phyloP scores from a whole-genome alignment of 129 eudicot species.

The Flaveria trinervia region DNA sequence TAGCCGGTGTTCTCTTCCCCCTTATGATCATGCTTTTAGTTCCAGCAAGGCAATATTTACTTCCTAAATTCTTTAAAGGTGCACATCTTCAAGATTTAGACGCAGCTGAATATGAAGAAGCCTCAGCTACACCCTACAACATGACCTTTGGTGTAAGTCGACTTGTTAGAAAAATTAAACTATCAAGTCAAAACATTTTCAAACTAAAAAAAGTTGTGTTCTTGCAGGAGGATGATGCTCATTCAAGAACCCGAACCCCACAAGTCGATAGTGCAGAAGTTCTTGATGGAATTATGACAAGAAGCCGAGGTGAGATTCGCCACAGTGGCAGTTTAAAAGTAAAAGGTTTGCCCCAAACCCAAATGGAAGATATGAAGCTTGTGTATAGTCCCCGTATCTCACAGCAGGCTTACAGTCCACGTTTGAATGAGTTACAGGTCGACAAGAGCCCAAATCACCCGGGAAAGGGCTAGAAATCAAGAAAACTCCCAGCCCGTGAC shows the following conservation, averaged over 20 bases:
- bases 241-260: constrained; percentile 34
- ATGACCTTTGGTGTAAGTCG: constrained; percentile 67
- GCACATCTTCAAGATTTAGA: constrained; percentile 96
- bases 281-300: constrained; percentile 76
- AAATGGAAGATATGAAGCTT: constrained; percentile 49
- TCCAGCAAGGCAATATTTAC: constrained; percentile 88
- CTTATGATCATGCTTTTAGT: constrained; percentile 95
- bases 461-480: constrained; percentile 47
- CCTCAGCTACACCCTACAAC: constrained; percentile 66
- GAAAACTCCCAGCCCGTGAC: constrained; percentile 55
- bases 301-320: constrained; percentile 91
- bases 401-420: constrained; percentile 54
- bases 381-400: constrained; percentile 57
- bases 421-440: constrained; percentile 37
- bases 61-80: constrained; percentile 85
- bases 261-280: constrained; percentile 65
- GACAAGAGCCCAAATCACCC: constrained; percentile 44
- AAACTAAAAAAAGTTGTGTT: not conserved
- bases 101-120: constrained; percentile 96
- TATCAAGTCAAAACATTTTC: constrained; percentile 13
- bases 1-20: constrained; percentile 95
- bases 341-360: constrained; percentile 57
- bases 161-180: constrained; percentile 16
- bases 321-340: constrained; percentile 60
- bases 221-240: constrained; percentile 60